A percentile compares a stretch with the other conserved stretches of the same genome.
Evolutionary conservation across 2,329 filamentous ascomycete genomes (phyloP).

Genomic region (Colletotrichum chlorophyti): DNA sequence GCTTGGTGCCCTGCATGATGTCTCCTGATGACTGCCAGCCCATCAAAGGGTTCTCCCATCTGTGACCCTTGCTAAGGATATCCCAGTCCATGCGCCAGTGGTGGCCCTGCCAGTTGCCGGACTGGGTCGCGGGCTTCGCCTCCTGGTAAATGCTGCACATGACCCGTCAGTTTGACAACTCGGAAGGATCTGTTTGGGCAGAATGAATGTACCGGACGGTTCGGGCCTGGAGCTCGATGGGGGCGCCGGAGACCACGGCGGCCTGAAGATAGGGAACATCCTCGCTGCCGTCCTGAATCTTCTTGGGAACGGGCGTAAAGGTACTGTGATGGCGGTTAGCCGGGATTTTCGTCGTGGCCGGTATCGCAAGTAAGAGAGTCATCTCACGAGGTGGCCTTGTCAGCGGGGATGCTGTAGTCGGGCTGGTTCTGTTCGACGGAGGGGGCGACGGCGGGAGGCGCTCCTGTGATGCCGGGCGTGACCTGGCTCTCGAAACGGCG

Average conservation of each 20-base stretch:
- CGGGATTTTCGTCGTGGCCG: neutral
- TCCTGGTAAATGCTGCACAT: constrained; percentile 83
- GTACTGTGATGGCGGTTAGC: constrained; percentile 58
- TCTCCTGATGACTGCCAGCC: constrained; percentile 98
- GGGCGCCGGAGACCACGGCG: constrained; percentile 88
- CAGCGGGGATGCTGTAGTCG: constrained; percentile 80
- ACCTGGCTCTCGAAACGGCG: constrained; percentile 63
- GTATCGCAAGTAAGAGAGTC: neutral
- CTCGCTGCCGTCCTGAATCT: constrained; percentile 91
- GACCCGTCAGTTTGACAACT: too few species aligned
- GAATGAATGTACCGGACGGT: constrained; percentile 77
- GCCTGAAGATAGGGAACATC: constrained; percentile 77
- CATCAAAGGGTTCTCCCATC: constrained; percentile 99
- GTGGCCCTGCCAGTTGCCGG: constrained; percentile 82
- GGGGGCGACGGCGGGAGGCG: constrained; percentile 39
- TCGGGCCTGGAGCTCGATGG: constrained; percentile 90
- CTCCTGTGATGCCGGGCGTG: constrained; percentile 45
- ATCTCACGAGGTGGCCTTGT: constrained; percentile 87
- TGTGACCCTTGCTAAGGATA: constrained; percentile 86
- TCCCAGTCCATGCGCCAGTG: constrained; percentile 99
- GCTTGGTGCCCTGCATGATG: constrained; percentile 90
- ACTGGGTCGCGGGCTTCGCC: constrained; percentile 94
- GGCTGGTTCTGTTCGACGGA: constrained; percentile 68
- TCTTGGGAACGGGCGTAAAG: constrained; percentile 90
- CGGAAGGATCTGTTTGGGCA: neutral